These are phyloP conservation scores for Syzygium grande DNA, from an alignment of 345 rosid genomes.

Conservation along the genomic window DNA sequence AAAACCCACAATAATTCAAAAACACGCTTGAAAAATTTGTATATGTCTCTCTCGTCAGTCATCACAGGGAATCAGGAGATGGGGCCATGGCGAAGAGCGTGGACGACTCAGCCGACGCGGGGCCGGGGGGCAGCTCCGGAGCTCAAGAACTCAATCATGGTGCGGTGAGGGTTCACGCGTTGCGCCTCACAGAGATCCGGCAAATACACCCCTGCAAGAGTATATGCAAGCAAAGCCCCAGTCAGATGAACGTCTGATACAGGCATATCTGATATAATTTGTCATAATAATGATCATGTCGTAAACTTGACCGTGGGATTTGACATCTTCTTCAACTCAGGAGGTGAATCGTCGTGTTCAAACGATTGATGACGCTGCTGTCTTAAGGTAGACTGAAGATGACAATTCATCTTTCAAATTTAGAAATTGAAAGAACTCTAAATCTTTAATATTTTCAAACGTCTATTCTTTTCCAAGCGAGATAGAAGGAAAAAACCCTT, in stretches of 20 bases:
- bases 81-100: slow-evolving; percentile 9
- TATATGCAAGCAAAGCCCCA: not conserved
- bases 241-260: not conserved
- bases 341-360: not conserved
- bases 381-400: not conserved
- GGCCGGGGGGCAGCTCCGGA: slow-evolving; percentile 52
- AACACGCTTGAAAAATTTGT: not conserved
- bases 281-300: not conserved
- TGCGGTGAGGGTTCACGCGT: slow-evolving; percentile 60
- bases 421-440: not conserved
- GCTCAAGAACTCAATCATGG: slow-evolving; percentile 68
- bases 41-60: not conserved
- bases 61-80: slow-evolving; percentile 26
- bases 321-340: not conserved
- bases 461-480: not conserved
- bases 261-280: not conserved
- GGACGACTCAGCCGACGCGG: slow-evolving; percentile 11
- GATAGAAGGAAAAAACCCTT: not conserved
- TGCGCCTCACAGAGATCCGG: slow-evolving; percentile 73
- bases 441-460: not conserved
- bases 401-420: not conserved
- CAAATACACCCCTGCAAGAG: slow-evolving; percentile 68
- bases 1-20: not conserved
- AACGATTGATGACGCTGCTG: not conserved
- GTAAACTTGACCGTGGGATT: not conserved